Evolutionary conservation across 257 asterid genomes (phyloP), one percentile per base, ranked within the genome.

Genomic region (Fraxinus excelsior): DNA sequence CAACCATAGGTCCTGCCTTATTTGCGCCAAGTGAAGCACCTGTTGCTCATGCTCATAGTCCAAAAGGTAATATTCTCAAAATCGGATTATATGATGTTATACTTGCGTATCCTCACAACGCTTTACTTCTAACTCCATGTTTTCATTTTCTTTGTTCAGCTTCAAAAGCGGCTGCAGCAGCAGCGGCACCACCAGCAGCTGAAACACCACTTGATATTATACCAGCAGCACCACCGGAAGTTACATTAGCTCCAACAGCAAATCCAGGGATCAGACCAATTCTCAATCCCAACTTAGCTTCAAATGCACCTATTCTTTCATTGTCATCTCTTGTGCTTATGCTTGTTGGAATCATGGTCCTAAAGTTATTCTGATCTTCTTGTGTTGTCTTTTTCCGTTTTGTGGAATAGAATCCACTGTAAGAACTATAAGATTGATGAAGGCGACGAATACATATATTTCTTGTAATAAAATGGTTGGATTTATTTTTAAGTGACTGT

Each of bases 241-340:
- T 73, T 38, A 44, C 85, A 14, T 79, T 80, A 74, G 84, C 85
- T 34, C 94, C 94, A 16, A 79, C 73, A 72, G 85, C 84, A 56
- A 85, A 84, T 83, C 86, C 90, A 7, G 86, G 89, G 69, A 81
- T 86, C 66, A 82, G 87, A 76, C 96, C 97, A 11, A 87, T 89
- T 75, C 60, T 85, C 78, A 82, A 71, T 60, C 81, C 89, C 67
- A 82, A 37, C 13, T 86, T 91, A 37, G 85, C 85, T 44, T 77
- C 92, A 23, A 76, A 11, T 71, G 53, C 78, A 9, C 79, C 87
- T 18, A 5, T 76, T 34, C 14, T 75, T 26, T 70, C 84, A 2
- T 58, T 62, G 62, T 62, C 82, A 23, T 65, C 80, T 78, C 26
- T 85, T 82, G 14, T 80, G 65, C 44, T 76, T 16, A 46, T 84